These are phyloP conservation scores for Talaromyces sp. DNA, from an alignment of 2,329 filamentous ascomycete genomes.

Conservation along the genomic window DNA sequence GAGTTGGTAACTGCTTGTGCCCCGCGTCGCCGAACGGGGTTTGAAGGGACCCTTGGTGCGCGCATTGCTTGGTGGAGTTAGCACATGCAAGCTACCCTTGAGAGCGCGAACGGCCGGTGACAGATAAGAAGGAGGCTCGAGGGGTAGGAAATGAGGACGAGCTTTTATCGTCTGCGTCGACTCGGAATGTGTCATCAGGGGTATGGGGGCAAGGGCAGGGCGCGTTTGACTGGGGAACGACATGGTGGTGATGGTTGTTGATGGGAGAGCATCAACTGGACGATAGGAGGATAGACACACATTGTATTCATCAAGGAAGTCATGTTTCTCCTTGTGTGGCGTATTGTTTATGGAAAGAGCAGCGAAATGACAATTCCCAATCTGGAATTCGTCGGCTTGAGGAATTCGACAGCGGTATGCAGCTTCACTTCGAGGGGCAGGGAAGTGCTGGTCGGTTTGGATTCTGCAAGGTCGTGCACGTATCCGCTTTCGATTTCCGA, in stretches of 20 bases:
- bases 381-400: background rate
- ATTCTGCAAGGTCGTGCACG: background rate
- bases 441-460: background rate
- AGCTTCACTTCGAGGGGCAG: background rate
- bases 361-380: background rate
- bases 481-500: background rate
- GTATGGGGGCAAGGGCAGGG: slow-evolving; percentile 12
- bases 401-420: background rate
- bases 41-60: slow-evolving; percentile 88
- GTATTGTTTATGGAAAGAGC: background rate
- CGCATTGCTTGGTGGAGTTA: slow-evolving; percentile 62
- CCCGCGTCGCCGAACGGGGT: slow-evolving; percentile 76
- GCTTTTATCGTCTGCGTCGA: slow-evolving; percentile 28
- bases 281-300: slow-evolving; percentile 52
- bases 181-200: slow-evolving; percentile 22
- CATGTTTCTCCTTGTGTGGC: slow-evolving; percentile 43
- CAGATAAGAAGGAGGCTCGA: slow-evolving; percentile 30
- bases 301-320: slow-evolving; percentile 77
- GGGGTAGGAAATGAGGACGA: slow-evolving; percentile 19
- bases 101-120: slow-evolving; percentile 31
- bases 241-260: slow-evolving; percentile 11
- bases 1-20: slow-evolving; percentile 86
- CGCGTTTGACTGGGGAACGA: background rate
- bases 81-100: slow-evolving; percentile 35
- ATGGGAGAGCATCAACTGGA: background rate